Percentiles rank a stretch among this genome's conserved stretches.
phyloP scores from a whole-genome alignment of 345 rosid species.

The Luvunga scandens region DNA sequence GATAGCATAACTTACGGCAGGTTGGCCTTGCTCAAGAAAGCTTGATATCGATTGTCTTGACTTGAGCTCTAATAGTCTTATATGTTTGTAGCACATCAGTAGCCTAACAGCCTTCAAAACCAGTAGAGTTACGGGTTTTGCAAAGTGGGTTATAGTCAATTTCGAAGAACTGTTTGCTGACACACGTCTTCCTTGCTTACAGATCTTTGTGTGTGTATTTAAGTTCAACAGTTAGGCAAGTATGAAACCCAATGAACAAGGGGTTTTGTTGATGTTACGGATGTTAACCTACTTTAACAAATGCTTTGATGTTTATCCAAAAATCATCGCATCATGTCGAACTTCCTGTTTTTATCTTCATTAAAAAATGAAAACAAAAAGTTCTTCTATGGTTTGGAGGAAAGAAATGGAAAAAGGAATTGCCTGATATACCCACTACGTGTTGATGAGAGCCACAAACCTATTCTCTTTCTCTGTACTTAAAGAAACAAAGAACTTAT shows the following conservation, averaged over 20 bases:
- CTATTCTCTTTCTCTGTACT: background rate
- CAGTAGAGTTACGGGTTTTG: background rate
- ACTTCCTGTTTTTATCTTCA: background rate
- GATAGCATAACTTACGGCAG: background rate
- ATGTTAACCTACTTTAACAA: slow-evolving; percentile 12
- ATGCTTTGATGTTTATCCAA: background rate
- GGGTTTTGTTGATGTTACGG: background rate
- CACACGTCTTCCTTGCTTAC: background rate
- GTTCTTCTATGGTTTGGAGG: too few relatives aligned
- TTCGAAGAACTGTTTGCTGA: background rate
- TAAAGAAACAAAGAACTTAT: slow-evolving; percentile 8
- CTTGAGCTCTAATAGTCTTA: background rate
- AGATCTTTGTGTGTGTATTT: background rate
- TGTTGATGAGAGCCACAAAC: background rate
- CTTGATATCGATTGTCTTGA: background rate
- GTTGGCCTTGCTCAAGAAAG: slow-evolving; percentile 7
- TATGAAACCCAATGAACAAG: background rate
- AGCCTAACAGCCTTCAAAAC: slow-evolving; percentile 12
- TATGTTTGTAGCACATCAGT: slow-evolving; percentile 19
- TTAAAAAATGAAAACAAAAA: too few relatives aligned
- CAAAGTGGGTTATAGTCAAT: slow-evolving; percentile 14
- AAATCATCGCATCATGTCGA: background rate
- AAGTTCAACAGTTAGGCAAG: background rate
- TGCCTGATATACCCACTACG: background rate
- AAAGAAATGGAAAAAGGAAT: background rate